Conservation (phyloP, 805 yeast species). For the Saccharomycopsis guyanensis region DNA sequence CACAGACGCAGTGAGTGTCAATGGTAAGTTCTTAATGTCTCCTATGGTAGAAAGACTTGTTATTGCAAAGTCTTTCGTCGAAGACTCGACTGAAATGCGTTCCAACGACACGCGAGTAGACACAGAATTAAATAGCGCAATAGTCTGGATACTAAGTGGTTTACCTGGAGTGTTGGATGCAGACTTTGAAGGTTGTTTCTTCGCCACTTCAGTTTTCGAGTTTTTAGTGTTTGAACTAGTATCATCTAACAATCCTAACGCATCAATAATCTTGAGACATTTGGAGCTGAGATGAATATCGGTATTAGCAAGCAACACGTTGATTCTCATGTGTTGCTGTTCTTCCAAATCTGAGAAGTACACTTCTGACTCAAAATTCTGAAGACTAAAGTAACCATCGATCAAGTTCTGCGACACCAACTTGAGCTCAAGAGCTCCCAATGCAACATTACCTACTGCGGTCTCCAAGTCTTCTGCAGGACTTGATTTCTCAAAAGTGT, state of each 20-base stretch:
- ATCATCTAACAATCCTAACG: not conserved
- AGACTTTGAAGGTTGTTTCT: too few species aligned
- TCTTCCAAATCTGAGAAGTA: conserved; percentile 6
- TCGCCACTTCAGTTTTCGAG: not conserved
- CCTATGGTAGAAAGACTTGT: not conserved
- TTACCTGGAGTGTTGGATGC: too few species aligned
- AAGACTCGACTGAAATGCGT: not conserved
- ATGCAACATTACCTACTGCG: not conserved
- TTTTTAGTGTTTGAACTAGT: not conserved
- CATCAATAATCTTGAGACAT: not conserved
- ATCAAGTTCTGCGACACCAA: conserved; percentile 26
- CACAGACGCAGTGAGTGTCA: not conserved
- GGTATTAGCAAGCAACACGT: not conserved
- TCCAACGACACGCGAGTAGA: not conserved
- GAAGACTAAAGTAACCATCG: conserved; percentile 24
- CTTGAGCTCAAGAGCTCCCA: conserved; percentile 23
- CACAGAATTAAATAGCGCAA: not conserved
- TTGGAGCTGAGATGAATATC: not conserved
- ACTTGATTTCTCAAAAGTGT: conserved; percentile 32
- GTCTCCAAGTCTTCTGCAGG: not conserved
- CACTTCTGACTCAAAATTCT: conserved; percentile 6
- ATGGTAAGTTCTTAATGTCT: not conserved
- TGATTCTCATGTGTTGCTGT: not conserved
- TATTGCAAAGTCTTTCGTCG: not conserved
- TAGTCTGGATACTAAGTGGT: not conserved